Evolutionary conservation across 2,329 filamentous ascomycete species (phyloP), one percentile per base, ranked within the genome.

Genomic region (Proliferodiscus dingleyae): DNA sequence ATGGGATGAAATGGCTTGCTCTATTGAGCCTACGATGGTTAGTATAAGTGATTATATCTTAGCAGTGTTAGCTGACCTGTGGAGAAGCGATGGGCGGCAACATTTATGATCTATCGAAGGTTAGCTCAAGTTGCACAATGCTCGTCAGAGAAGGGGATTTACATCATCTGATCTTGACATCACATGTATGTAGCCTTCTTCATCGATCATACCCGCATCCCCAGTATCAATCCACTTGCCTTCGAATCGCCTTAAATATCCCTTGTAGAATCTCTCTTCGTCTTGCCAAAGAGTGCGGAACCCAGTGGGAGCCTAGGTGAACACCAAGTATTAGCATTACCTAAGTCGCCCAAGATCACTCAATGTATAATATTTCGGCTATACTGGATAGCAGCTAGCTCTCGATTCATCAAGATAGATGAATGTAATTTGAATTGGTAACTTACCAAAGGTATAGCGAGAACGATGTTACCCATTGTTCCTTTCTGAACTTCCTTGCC

Each of bases 181-280:
- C 55, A 83, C 78, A 53, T 78, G 75, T 32, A 83, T 73, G 56
- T 82, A 82, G 4, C 79, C 79, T 32, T 91, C 83, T 11, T 75
- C 65, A 61, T 96, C 90, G 46, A 96, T 81, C 72, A 89, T 82
- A 0, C 91, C 90, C 0, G 89, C 85, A 63, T 97, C 90, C 2
- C 90, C 91, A 0, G 90, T 96, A 62, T 97, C 90, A 34, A 96
- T 67, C 87, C 88, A 96, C 56, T 78, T 78, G 0, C 89, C 88
- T 5, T 77, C 59, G 61, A 96, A 97, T 11, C 90, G 74, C 65
- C 85, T 85, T 54, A 95, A 67, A 59, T 96, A 97, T 2, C 89
- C 81, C 52, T 78, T 83, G 65, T 89, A 94, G 63, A 95, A 95
- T 26, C 90, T 73, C 51, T 87, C 85, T 37, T 89, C 85, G 51